Evolutionary conservation across 108 stramenopile species (phyloP).

Genomic region (Stephanodiscus minutulus): DNA sequence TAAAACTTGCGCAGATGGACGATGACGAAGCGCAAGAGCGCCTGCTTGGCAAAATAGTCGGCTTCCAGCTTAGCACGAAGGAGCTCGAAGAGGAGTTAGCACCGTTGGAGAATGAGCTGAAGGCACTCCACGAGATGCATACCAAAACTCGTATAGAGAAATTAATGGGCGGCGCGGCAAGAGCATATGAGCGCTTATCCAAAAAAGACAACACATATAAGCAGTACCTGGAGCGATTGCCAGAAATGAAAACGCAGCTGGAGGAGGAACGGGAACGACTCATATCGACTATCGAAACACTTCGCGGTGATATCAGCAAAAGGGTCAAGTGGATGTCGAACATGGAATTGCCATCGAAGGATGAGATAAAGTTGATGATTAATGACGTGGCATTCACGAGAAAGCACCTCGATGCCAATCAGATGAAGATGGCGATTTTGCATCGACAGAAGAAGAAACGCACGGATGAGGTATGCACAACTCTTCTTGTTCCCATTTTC

Average conservation of each 20-base stretch:
- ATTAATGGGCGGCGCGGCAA: background rate
- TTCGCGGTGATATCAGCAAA: conserved; percentile 23
- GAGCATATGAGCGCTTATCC: conserved; percentile 7
- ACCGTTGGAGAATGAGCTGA: conserved; percentile 15
- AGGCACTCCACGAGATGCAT: conserved; percentile 14
- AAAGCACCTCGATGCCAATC: conserved; percentile 27
- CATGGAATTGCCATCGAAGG: conserved; percentile 28
- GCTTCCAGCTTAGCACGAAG: conserved; percentile 10
- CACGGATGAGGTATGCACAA: conserved; percentile 22
- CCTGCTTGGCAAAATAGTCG: conserved; percentile 18
- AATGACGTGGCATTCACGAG: conserved; percentile 27
- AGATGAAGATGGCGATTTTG: conserved; percentile 20
- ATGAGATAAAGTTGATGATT: conserved; percentile 27
- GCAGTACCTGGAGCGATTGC: conserved; percentile 13
- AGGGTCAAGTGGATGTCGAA: background rate
- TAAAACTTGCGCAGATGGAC: conserved; percentile 11
- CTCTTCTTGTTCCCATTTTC: background rate
- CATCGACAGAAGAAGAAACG: conserved; percentile 28
- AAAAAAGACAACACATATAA: conserved; percentile 6
- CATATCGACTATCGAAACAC: conserved; percentile 8
- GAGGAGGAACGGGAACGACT: conserved; percentile 13
- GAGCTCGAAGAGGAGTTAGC: conserved; percentile 19
- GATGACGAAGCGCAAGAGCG: conserved; percentile 30
- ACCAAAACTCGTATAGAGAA: conserved; percentile 11
- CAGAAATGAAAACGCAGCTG: conserved; percentile 7